These are phyloP conservation scores for Pseudogymnoascus sp. DNA, from an alignment of 2,329 filamentous ascomycete species.

Conservation along the genomic window DNA sequence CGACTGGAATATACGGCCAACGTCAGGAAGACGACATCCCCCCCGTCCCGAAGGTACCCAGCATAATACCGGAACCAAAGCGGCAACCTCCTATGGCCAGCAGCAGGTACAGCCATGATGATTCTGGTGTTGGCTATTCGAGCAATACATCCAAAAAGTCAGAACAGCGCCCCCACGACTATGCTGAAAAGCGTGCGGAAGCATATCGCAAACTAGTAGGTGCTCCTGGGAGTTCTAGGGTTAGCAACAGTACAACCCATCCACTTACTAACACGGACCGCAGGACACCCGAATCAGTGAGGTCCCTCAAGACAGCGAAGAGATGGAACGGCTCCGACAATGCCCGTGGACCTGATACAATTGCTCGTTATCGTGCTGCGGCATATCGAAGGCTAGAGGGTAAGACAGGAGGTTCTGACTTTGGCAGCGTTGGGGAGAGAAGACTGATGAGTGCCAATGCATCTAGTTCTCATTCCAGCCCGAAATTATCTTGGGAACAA, in stretches of 20 bases:
- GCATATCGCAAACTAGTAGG: conserved; percentile 13
- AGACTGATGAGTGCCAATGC: background rate
- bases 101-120: background rate
- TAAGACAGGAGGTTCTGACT: background rate
- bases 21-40: background rate
- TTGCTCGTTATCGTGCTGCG: background rate
- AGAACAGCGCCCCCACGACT: background rate
- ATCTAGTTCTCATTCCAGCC: background rate
- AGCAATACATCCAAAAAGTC: background rate
- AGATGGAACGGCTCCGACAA: background rate
- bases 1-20: background rate
- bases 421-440: background rate
- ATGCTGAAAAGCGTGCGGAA: background rate
- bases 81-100: background rate
- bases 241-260: background rate
- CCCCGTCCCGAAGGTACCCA: background rate
- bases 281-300: background rate
- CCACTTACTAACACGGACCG: background rate
- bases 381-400: background rate
- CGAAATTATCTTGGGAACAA: background rate
- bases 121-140: background rate
- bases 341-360: background rate
- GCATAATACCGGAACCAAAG: background rate
- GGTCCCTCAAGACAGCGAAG: background rate
- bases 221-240: background rate